These are phyloP conservation scores for Colletotrichum sp. DNA, from an alignment of 2,329 filamentous ascomycete species.

Conservation along the genomic window DNA sequence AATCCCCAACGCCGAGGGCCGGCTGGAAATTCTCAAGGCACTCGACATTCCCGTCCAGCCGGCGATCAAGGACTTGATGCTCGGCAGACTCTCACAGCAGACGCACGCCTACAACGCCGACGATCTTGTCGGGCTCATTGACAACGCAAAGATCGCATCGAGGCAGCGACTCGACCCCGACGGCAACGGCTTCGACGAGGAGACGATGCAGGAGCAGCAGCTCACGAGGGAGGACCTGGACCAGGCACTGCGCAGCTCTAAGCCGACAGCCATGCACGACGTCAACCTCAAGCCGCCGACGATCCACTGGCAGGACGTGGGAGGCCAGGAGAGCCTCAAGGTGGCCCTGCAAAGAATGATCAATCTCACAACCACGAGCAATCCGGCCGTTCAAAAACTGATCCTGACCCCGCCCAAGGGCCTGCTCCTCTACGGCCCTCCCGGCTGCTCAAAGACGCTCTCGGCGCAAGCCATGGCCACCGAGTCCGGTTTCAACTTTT, in stretches of 20 bases:
- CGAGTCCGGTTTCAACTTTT: constrained; percentile 90
- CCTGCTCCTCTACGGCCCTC: constrained; percentile 87
- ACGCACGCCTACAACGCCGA: constrained; percentile 88
- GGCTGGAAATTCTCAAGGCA: constrained; percentile 75
- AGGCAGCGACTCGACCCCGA: constrained; percentile 34
- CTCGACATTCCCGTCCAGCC: constrained; percentile 53
- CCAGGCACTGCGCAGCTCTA: constrained; percentile 69
- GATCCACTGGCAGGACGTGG: constrained; percentile 86
- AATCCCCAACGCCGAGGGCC: constrained; percentile 73
- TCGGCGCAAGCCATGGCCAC: constrained; percentile 90
- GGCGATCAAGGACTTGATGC: constrained; percentile 52
- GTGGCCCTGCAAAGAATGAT: constrained; percentile 58
- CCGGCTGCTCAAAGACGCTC: constrained; percentile 93
- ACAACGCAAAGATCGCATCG: constrained; percentile 30
- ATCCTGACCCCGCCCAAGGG: constrained; percentile 73
- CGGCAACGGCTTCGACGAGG: constrained; percentile 23
- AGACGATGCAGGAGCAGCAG: constrained; percentile 25
- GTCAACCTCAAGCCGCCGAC: constrained; percentile 88
- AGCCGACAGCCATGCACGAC: constrained; percentile 86
- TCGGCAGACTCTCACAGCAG: constrained; percentile 68
- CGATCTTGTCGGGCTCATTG: constrained; percentile 72
- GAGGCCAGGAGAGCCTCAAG: constrained; percentile 81
- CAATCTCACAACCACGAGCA: constrained; percentile 36
- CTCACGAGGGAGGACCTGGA: constrained; percentile 59
- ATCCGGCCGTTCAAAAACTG: constrained; percentile 34